Percentiles rank a stretch among this genome's conserved stretches.
phyloP scores from a whole-genome alignment of 371 early-diverging fungal genomes.

The Mucor indicus region DNA sequence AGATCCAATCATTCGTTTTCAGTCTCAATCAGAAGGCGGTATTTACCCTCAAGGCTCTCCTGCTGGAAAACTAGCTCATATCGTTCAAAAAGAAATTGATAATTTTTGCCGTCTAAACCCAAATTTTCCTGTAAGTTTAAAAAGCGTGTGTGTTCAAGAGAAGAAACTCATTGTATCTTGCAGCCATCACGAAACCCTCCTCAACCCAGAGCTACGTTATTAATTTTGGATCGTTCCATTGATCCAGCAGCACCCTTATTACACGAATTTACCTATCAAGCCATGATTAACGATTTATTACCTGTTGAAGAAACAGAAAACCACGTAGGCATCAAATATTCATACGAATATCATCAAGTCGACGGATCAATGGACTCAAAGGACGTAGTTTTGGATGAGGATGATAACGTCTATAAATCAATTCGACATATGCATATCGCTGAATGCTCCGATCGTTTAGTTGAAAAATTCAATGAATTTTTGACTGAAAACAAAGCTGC shows the following conservation, averaged over 20 bases:
- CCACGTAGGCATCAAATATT: constrained; percentile 59
- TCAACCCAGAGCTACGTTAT: constrained; percentile 68
- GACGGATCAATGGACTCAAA: constrained; percentile 50
- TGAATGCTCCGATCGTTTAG: constrained; percentile 82
- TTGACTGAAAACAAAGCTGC: constrained; percentile 56
- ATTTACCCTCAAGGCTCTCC: constrained; percentile 54
- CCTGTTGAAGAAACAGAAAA: constrained; percentile 59
- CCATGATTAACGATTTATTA: constrained; percentile 87
- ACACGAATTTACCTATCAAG: constrained; percentile 95
- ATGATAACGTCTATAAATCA: constrained; percentile 74
- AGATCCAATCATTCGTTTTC: constrained; percentile 85
- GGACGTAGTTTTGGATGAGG: constrained; percentile 66
- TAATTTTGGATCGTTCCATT: constrained; percentile 87
- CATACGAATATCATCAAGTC: constrained; percentile 50
- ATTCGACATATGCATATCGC: constrained; percentile 94
- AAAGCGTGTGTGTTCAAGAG: too few relatives aligned
- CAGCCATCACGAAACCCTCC: constrained; percentile 46
- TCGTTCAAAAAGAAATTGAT: constrained; percentile 73
- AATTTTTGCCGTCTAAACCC: constrained; percentile 51
- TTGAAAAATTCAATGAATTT: constrained; percentile 82
- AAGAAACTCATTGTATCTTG: not conserved
- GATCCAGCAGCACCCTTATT: constrained; percentile 86
- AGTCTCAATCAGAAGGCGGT: constrained; percentile 60
- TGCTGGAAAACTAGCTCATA: constrained; percentile 55
- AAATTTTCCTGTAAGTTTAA: constrained; percentile 54